Evolutionary conservation across 1,284 basidiomycete genomes (phyloP).

Genomic region (Omphalotus olearius): DNA sequence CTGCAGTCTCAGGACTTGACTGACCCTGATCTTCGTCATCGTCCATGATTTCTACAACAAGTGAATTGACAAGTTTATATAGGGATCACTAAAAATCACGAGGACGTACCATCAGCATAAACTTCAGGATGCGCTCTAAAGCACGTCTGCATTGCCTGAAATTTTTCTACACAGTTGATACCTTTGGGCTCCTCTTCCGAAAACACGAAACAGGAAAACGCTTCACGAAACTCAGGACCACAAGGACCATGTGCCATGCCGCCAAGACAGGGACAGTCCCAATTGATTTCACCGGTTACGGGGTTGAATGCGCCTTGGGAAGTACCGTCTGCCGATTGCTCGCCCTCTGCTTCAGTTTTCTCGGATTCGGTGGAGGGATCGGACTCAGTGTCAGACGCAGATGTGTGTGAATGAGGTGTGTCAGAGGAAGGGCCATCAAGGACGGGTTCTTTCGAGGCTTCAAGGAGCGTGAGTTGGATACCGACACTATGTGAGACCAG

Average conservation of each 20-base stretch:
- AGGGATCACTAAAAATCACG: slow-evolving; percentile 5
- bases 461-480: neutral
- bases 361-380: neutral
- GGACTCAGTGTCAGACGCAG: neutral
- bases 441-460: slow-evolving; percentile 8
- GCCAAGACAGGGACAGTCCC: slow-evolving; percentile 96
- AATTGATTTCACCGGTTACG: slow-evolving; percentile 96
- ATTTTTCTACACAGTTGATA: slow-evolving; percentile 96
- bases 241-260: slow-evolving; percentile 99
- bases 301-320: slow-evolving; percentile 74
- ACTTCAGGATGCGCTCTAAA: slow-evolving; percentile 95
- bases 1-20: slow-evolving; percentile 12
- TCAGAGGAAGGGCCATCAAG: slow-evolving; percentile 11
- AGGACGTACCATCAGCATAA: slow-evolving; percentile 81
- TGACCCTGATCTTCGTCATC: slow-evolving; percentile 44
- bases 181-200: slow-evolving; percentile 97
- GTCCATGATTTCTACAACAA: slow-evolving; percentile 50
- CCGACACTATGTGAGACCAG: neutral
- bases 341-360: slow-evolving; percentile 18
- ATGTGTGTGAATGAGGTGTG: slow-evolving; percentile 3
- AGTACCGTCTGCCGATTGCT: slow-evolving; percentile 23
- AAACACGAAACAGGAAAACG: slow-evolving; percentile 96
- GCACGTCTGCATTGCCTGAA: slow-evolving; percentile 97
- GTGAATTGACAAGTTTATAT: neutral
- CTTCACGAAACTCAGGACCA: slow-evolving; percentile 89